Evolutionary conservation across 2,329 filamentous ascomycete genomes (phyloP).

Genomic region (Cercospora sesami): DNA sequence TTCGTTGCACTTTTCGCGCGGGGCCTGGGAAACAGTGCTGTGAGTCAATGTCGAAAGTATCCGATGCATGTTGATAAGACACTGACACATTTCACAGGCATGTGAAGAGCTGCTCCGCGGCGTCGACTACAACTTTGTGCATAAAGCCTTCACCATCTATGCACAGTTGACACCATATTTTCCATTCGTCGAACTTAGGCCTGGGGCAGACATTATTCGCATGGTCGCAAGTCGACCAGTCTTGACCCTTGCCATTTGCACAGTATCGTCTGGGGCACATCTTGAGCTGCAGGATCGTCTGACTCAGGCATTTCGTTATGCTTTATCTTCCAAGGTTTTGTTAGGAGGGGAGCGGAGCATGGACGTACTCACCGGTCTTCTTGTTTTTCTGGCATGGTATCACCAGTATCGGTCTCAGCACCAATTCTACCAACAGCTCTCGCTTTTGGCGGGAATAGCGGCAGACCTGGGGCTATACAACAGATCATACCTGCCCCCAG

Average conservation of each 20-base stretch:
- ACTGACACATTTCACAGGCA: conserved; percentile 17
- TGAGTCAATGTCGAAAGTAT: conserved; percentile 8
- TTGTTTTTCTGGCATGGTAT: conserved; percentile 33
- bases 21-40: conserved; percentile 25
- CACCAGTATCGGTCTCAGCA: conserved; percentile 32
- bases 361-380: conserved; percentile 32
- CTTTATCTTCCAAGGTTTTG: conserved; percentile 30
- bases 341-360: conserved; percentile 30
- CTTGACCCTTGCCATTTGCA: conserved; percentile 33
- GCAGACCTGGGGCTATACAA: conserved; percentile 33
- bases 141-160: conserved; percentile 29
- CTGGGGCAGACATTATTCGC: conserved; percentile 20
- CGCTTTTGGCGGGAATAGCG: conserved; percentile 32
- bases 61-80: not conserved
- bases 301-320: conserved; percentile 30
- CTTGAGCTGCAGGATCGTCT: conserved; percentile 29
- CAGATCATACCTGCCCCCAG: conserved; percentile 14
- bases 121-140: conserved; percentile 33
- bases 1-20: conserved; percentile 29
- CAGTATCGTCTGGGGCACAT: conserved; percentile 26
- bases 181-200: conserved; percentile 31
- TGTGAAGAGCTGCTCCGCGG: conserved; percentile 28
- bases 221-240: conserved; percentile 30
- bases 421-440: conserved; percentile 32
- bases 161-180: conserved; percentile 28